phyloP scores from a whole-genome alignment of 371 early-diverging fungal genomes.

The Quaeritorhiza haematococci region DNA sequence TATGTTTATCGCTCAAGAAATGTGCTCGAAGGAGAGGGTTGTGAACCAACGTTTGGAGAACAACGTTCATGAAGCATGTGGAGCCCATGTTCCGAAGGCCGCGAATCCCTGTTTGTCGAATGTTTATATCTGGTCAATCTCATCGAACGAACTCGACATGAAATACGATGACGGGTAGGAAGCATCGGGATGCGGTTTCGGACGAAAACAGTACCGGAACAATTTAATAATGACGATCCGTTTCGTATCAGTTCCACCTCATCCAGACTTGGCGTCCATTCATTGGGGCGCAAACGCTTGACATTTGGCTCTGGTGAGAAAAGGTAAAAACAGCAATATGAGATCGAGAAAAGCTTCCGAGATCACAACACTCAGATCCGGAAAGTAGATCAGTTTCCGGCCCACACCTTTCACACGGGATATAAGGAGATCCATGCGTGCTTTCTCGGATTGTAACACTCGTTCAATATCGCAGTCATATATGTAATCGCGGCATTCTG shows the following conservation, averaged over 20 bases:
- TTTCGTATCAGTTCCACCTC: constrained; percentile 48
- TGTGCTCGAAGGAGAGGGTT: constrained; percentile 83
- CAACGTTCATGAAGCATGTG: constrained; percentile 92
- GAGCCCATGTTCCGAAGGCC: constrained; percentile 90
- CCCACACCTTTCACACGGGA: constrained; percentile 35
- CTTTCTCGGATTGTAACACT: constrained; percentile 51
- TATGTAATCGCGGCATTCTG: constrained; percentile 78
- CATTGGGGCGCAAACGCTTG: constrained; percentile 34
- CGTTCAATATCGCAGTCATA: constrained; percentile 75
- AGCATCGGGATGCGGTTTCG: neutral
- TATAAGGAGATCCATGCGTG: constrained; percentile 46
- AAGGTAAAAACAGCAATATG: too few relatives aligned
- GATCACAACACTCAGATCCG: too few relatives aligned
- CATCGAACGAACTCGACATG: too few relatives aligned
- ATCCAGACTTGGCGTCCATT: constrained; percentile 48
- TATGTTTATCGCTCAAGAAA: constrained; percentile 84
- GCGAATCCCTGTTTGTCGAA: constrained; percentile 69
- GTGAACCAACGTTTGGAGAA: constrained; percentile 86
- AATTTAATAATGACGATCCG: constrained; percentile 38
- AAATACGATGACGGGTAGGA: neutral
- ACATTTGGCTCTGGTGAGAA: constrained; percentile 37
- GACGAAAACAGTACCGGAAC: constrained; percentile 14
- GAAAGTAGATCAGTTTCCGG: neutral
- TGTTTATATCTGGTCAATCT: too few relatives aligned
- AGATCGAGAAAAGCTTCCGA: too few relatives aligned